phyloP scores from a whole-genome alignment of 805 yeast species.

The Wickerhamiella australiensis region DNA sequence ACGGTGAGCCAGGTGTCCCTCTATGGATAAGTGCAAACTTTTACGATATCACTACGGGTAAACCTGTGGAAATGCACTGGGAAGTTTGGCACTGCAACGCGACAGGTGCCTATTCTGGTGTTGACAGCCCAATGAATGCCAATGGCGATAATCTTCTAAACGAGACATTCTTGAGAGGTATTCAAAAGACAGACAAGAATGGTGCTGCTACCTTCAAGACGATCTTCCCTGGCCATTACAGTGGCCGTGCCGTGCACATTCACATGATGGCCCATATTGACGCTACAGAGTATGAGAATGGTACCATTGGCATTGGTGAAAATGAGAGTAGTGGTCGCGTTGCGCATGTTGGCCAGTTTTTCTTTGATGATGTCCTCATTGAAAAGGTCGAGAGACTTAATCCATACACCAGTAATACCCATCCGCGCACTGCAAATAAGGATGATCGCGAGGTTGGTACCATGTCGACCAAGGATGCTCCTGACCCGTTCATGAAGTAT shows the following conservation, averaged over 20 bases:
- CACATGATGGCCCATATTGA: not conserved
- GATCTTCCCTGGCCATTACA: slow-evolving; percentile 3
- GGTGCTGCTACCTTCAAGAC: slow-evolving; percentile 10
- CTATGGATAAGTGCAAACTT: slow-evolving; percentile 7
- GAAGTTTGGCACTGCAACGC: slow-evolving; percentile 8
- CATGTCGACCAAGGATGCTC: not conserved
- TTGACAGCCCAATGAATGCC: slow-evolving; percentile 3
- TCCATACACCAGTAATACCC: not conserved
- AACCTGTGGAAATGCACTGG: slow-evolving; percentile 3
- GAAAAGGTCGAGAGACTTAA: not conserved
- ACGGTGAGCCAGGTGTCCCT: not conserved
- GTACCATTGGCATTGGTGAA: slow-evolving; percentile 1
- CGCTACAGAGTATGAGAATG: slow-evolving; percentile 4
- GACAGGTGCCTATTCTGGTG: slow-evolving; percentile 4
- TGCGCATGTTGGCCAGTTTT: slow-evolving; percentile 2
- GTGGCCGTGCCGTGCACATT: not conserved
- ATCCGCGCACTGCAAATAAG: not conserved
- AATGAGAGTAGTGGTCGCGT: not conserved
- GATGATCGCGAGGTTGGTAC: not conserved
- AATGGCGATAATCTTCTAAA: slow-evolving; percentile 5
- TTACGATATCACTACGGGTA: slow-evolving; percentile 1
- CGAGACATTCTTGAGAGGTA: slow-evolving; percentile 4
- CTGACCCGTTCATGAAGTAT: slow-evolving; percentile 6
- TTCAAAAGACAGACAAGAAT: slow-evolving; percentile 5
- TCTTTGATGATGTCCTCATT: slow-evolving; percentile 5